Evolutionary conservation across 2,329 filamentous ascomycete species (phyloP).

Genomic region (Fusarium sp.): DNA sequence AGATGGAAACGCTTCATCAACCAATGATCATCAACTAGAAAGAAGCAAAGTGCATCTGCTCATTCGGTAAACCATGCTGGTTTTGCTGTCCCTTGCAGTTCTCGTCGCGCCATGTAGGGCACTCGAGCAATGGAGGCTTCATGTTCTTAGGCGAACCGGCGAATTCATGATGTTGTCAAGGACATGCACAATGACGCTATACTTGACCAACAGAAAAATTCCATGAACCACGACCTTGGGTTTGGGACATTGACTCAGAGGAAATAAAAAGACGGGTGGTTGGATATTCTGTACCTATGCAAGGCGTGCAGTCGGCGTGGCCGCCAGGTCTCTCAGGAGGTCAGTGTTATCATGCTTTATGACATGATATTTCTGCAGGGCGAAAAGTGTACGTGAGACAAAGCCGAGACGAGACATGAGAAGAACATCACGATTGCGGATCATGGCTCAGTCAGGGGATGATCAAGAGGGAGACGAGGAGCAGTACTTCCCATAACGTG

Average conservation of each 20-base stretch:
- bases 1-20: not conserved
- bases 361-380: constrained; percentile 29
- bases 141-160: not conserved
- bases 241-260: constrained; percentile 11
- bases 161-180: constrained; percentile 17
- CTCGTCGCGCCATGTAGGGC: constrained; percentile 3
- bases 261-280: constrained; percentile 17
- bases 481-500: constrained; percentile 32
- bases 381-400: constrained; percentile 26
- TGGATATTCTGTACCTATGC: constrained; percentile 19
- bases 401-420: constrained; percentile 18
- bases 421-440: constrained; percentile 1
- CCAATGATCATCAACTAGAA: not conserved
- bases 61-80: not conserved
- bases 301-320: constrained; percentile 4
- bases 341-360: not conserved
- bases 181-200: constrained; percentile 2
- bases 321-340: not conserved
- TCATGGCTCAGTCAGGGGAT: constrained; percentile 7
- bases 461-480: constrained; percentile 12
- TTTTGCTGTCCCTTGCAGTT: constrained; percentile 12
- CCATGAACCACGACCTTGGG: constrained; percentile 7
- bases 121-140: constrained; percentile 19
- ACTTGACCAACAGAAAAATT: not conserved
- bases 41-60: not conserved